Evolutionary conservation across 441 rosid species (phyloP), one percentile per base, ranked within the genome.

Genomic region (Jatropha podagrica): DNA sequence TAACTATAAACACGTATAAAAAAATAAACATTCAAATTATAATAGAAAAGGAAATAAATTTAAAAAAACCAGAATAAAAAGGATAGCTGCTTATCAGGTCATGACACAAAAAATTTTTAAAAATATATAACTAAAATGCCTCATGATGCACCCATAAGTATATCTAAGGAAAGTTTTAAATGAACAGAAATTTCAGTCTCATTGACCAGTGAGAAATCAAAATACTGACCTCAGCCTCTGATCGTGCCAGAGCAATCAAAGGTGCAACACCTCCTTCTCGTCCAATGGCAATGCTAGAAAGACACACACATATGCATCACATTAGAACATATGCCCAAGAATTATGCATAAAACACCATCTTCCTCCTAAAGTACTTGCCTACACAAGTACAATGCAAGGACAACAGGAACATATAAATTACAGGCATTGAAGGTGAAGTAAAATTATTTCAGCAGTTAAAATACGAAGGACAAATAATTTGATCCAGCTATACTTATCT

Each of bases 201-300:
- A 51, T 7, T 63, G 74, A 17, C 27, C 9, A 3, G 9, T 64
- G 76, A 69, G 41, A 69, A 44, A 74, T 49, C 18, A 32, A 67
- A 73, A 80, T 64, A 72, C 89, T 82, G 77, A 96, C 99, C 89
- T 91, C 97, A 23, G 95, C 88, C 74, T 92, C 93, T 37, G 98
- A 91, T 77, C 88, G 87, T 69, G 98, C 98, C 61, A 96, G 84
- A 15, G 90, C 88, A 81, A 93, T 96, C 70, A 96, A 81, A 74
- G 99, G 99, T 2, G 92, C 91, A 72, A 96, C 97, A 40, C 99
- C 99, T 76, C 99, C 99, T 87, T 87, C 98, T 79, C 84, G 96
- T 83, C 99, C 99, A 77, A 96, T 96, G 10, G 98, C 97, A 83
- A 93, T 83, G 83, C 99, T 96, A 82, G 65, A 65, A 51, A 79